Evolutionary conservation across 441 rosid genomes (phyloP).

Genomic region (Manihot esculenta): DNA sequence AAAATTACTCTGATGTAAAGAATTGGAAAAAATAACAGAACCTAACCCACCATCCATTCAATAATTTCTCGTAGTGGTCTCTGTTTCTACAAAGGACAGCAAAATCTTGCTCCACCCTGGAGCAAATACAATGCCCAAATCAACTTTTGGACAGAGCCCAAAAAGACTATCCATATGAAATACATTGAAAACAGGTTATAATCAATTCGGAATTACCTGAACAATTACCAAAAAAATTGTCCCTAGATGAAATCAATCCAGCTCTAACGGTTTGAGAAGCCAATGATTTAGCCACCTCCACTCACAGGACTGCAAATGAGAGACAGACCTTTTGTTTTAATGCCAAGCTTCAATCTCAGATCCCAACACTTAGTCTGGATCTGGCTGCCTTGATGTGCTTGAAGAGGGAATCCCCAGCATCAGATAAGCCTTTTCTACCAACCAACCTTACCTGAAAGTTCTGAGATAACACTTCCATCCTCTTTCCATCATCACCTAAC

Average conservation of each 20-base stretch:
- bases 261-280: constrained; percentile 14
- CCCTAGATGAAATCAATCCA: constrained; percentile 4
- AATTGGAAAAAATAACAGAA: background rate
- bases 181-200: background rate
- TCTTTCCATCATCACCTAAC: constrained; percentile 46
- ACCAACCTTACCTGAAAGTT: constrained; percentile 40
- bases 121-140: background rate
- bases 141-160: constrained; percentile 3
- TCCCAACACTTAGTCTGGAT: constrained; percentile 25
- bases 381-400: constrained; percentile 47
- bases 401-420: constrained; percentile 48
- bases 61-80: background rate
- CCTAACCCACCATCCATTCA: background rate
- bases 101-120: background rate
- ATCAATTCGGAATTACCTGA: background rate
- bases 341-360: constrained; percentile 16
- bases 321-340: background rate
- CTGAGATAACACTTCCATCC: constrained; percentile 39
- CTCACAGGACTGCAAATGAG: constrained; percentile 16
- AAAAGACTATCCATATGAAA: constrained; percentile 15
- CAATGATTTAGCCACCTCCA: background rate
- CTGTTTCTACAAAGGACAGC: background rate
- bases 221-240: constrained; percentile 3
- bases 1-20: background rate
- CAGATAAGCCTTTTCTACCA: constrained; percentile 46